Evolutionary conservation across 148 eudicot genomes (phyloP).

Genomic region (Silene conica): DNA sequence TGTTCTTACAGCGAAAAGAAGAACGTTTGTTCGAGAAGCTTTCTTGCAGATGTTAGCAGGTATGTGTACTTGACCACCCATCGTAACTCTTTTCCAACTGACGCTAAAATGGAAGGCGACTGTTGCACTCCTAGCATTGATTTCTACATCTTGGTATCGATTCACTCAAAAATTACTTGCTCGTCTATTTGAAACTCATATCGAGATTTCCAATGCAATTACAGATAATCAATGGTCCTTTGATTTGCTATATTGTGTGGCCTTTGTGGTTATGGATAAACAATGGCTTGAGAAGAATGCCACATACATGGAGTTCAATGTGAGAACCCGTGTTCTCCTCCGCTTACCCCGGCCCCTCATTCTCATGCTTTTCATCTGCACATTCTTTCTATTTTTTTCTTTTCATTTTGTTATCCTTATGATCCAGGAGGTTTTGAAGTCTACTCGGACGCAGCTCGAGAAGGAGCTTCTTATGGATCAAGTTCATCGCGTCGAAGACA

Average conservation of each 20-base stretch:
- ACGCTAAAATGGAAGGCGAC: no score
- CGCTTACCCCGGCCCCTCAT: neutral
- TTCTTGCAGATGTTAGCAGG: constrained; percentile 79
- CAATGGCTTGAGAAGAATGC: constrained; percentile 76
- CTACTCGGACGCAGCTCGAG: constrained; percentile 66
- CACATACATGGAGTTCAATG: constrained; percentile 85
- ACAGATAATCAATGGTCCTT: constrained; percentile 88
- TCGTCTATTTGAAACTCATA: constrained; percentile 9
- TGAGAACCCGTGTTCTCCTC: constrained; percentile 26
- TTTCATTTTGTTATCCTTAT: neutral
- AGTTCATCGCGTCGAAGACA: constrained; percentile 63
- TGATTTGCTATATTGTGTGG: constrained; percentile 79
- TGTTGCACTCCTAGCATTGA: no score
- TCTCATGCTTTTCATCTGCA: neutral
- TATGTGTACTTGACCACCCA: constrained; percentile 15
- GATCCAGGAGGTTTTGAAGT: constrained; percentile 57
- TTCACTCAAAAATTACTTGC: neutral
- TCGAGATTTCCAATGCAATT: constrained; percentile 11
- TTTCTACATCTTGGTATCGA: no score
- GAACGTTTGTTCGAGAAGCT: constrained; percentile 57
- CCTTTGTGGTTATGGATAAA: constrained; percentile 80
- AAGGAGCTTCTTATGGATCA: constrained; percentile 69
- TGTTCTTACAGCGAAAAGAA: constrained; percentile 59
- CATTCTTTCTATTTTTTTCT: neutral
- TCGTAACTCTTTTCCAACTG: no score